These are phyloP conservation scores for Colletotrichum sp. DNA, from an alignment of 2,329 filamentous ascomycete species.

Conservation along the genomic window DNA sequence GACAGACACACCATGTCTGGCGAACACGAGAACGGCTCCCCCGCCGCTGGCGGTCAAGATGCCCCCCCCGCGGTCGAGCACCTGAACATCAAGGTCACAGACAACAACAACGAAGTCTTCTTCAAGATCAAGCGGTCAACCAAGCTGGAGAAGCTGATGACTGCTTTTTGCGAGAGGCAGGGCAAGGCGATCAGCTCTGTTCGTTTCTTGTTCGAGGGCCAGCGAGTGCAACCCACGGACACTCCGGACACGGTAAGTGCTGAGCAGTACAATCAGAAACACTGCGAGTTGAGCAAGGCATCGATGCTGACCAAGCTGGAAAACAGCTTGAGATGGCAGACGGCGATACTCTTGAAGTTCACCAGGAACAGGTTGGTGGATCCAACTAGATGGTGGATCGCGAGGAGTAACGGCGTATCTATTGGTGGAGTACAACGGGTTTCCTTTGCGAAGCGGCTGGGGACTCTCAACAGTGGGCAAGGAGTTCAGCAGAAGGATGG, in stretches of 20 bases:
- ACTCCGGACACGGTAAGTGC: constrained; percentile 86
- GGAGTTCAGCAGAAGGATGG: constrained; percentile 1
- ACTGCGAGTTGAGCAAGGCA: neutral
- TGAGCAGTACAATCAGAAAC: neutral
- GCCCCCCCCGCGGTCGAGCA: constrained; percentile 71
- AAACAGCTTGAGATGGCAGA: constrained; percentile 92
- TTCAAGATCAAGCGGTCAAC: constrained; percentile 99
- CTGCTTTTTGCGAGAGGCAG: constrained; percentile 95
- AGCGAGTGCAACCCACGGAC: constrained; percentile 85
- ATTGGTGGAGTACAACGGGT: neutral
- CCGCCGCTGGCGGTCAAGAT: constrained; percentile 37
- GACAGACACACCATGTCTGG: constrained; percentile 48
- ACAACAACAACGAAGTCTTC: constrained; percentile 99
- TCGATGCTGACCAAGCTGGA: constrained; percentile 24
- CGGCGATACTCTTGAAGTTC: constrained; percentile 94
- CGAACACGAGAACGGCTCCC: constrained; percentile 56
- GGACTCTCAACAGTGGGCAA: neutral
- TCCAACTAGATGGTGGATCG: neutral
- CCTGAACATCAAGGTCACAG: constrained; percentile 98
- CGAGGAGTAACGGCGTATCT: neutral
- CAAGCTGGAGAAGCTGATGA: constrained; percentile 96
- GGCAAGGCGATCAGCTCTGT: constrained; percentile 86
- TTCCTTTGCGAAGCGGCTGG: constrained; percentile 2
- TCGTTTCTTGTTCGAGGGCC: constrained; percentile 95
- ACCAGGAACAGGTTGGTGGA: constrained; percentile 97